Evolutionary conservation across 2,329 filamentous ascomycete species (phyloP).

Genomic region (Phialophora tarda): DNA sequence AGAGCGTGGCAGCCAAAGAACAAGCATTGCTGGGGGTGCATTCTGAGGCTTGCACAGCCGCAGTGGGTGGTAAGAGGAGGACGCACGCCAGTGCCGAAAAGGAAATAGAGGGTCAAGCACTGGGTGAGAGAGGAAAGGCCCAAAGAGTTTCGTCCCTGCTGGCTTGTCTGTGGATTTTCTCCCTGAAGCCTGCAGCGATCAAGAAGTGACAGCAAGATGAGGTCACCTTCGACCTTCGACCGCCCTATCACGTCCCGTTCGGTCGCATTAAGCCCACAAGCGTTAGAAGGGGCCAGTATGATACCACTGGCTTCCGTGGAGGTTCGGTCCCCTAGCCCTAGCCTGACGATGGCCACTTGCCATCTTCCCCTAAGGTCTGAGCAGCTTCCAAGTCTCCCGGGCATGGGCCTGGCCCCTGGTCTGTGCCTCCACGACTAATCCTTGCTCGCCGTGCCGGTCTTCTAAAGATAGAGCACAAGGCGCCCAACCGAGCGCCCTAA

Average conservation of each 20-base stretch:
- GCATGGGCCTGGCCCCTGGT: conserved; percentile 3
- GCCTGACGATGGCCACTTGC: conserved; percentile 14
- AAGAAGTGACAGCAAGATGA: conserved; percentile 13
- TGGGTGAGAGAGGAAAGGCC: conserved; percentile 1
- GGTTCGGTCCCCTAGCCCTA: conserved; percentile 20
- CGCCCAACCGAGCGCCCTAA: conserved; percentile 16
- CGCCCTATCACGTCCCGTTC: conserved; percentile 24
- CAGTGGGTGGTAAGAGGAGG: conserved; percentile 16
- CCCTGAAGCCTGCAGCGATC: conserved; percentile 26
- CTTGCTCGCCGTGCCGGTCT: not conserved
- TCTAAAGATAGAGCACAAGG: conserved; percentile 22
- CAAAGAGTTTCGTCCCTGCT: not conserved
- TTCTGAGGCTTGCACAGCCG: conserved; percentile 31
- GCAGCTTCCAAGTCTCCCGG: not conserved
- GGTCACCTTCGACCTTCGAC: conserved; percentile 21
- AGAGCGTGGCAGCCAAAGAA: conserved; percentile 29
- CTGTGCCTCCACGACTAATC: conserved; percentile 7
- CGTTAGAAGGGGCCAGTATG: conserved; percentile 17
- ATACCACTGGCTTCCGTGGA: conserved; percentile 17
- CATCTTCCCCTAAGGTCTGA: conserved; percentile 14
- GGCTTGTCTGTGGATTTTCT: conserved; percentile 8
- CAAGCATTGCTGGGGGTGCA: conserved; percentile 17
- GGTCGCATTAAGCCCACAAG: conserved; percentile 11
- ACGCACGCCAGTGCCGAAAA: conserved; percentile 7
- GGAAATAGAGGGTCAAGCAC: conserved; percentile 19